phyloP scores from a whole-genome alignment of 306 rosid species.

The Dryas drummondii region DNA sequence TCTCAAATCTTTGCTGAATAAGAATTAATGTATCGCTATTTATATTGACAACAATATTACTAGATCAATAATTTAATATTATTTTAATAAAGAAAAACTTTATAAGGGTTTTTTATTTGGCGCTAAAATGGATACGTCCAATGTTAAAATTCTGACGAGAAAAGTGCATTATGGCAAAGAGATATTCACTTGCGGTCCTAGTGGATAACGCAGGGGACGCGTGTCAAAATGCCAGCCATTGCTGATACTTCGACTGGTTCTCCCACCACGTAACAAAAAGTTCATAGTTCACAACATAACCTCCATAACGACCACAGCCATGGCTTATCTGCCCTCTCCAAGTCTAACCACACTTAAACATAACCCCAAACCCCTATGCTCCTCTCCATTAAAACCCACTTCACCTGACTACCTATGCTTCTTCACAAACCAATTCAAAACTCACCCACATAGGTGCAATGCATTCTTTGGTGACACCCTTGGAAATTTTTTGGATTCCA shows the following conservation, averaged over 20 bases:
- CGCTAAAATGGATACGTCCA: too few species aligned
- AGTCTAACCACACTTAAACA: constrained; percentile 47
- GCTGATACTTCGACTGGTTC: constrained; percentile 22
- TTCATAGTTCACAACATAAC: neutral
- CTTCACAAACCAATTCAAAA: constrained; percentile 41
- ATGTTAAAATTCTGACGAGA: too few species aligned
- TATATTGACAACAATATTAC: too few species aligned
- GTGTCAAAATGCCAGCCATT: constrained; percentile 43
- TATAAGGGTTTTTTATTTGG: too few species aligned
- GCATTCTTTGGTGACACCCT: constrained; percentile 51
- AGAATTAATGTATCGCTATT: too few species aligned
- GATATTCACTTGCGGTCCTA: neutral
- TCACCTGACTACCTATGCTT: constrained; percentile 28
- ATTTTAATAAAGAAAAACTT: too few species aligned
- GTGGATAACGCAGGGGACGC: constrained; percentile 48
- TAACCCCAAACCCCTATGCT: constrained; percentile 26
- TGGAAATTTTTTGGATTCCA: constrained; percentile 36
- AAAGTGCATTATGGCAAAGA: neutral
- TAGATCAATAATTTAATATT: too few species aligned
- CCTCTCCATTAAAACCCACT: constrained; percentile 42
- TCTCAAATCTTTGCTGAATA: too few species aligned
- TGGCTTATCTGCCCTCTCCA: constrained; percentile 65
- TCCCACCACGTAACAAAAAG: constrained; percentile 8
- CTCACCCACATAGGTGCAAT: constrained; percentile 37
- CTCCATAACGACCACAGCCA: constrained; percentile 22